Evolutionary conservation across 108 stramenopile species (phyloP).

Genomic region (Aurantiochytrium sp.): DNA sequence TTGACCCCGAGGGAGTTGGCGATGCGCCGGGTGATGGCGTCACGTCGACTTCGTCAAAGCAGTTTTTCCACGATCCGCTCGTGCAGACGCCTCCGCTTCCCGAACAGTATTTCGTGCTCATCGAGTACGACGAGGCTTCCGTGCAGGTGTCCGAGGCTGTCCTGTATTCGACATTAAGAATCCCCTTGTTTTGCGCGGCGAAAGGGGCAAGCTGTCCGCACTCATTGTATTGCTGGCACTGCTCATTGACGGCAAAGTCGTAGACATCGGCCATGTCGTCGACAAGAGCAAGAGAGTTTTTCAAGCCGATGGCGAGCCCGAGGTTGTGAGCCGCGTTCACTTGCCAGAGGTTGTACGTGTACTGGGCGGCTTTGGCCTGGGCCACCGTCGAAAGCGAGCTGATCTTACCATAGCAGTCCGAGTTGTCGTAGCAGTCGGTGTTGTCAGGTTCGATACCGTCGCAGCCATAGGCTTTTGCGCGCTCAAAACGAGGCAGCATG

Average conservation of each 20-base stretch:
- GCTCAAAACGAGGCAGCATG: conserved; percentile 25
- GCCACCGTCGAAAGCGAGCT: neutral
- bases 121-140: neutral
- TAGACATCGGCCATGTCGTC: neutral
- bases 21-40: neutral
- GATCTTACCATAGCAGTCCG: neutral
- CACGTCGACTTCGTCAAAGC: neutral
- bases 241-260: conserved; percentile 42
- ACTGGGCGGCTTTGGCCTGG: neutral
- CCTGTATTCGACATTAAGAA: conserved; percentile 35
- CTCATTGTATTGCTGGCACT: conserved; percentile 37
- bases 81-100: neutral
- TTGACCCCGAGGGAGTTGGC: neutral
- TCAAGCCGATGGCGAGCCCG: conserved; percentile 29
- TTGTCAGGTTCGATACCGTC: conserved; percentile 35
- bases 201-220: conserved; percentile 27
- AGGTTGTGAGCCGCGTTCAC: conserved; percentile 17
- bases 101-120: neutral
- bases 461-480: conserved; percentile 29
- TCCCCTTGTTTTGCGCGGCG: conserved; percentile 23
- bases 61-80: neutral
- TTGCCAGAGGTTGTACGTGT: conserved; percentile 13
- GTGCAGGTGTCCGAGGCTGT: neutral
- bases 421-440: conserved; percentile 26
- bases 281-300: conserved; percentile 23